Conservation (phyloP, 169 alveolate species). For the Theileria annulata region DNA sequence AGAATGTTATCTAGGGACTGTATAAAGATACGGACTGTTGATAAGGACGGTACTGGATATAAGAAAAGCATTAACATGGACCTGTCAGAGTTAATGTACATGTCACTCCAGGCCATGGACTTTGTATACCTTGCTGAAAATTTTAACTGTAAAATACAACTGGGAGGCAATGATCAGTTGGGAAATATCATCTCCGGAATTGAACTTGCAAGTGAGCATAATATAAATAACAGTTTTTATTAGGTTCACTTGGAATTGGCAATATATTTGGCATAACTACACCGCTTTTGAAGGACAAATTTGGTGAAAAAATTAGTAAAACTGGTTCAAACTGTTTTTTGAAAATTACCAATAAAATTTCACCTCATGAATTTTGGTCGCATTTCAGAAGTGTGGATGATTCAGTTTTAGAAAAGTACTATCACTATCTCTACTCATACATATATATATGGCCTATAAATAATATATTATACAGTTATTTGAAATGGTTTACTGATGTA, state of each 20-base stretch:
- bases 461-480: conserved; percentile 21
- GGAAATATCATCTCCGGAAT: conserved; percentile 82
- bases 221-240: neutral
- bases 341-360: conserved; percentile 38
- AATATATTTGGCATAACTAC: conserved; percentile 73
- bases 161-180: conserved; percentile 86
- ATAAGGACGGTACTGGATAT: conserved; percentile 27
- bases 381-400: conserved; percentile 64
- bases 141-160: conserved; percentile 69
- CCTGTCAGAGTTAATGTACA: conserved; percentile 74
- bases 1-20: conserved; percentile 72
- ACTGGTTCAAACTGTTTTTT: conserved; percentile 42
- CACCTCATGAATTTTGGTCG: conserved; percentile 52
- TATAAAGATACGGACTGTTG: conserved; percentile 31
- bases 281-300: conserved; percentile 61
- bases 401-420: conserved; percentile 19
- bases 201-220: conserved; percentile 59
- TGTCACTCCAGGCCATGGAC: conserved; percentile 80
- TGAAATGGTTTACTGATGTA: conserved; percentile 57
- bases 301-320: conserved; percentile 72
- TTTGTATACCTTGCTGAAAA: conserved; percentile 68
- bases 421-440: neutral
- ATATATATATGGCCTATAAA: neutral
- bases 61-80: conserved; percentile 46
- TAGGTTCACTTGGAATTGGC: conserved; percentile 7